Conservation (phyloP, 192 early-diverging fungal species). For the Phycomyces blakesleeanus region DNA sequence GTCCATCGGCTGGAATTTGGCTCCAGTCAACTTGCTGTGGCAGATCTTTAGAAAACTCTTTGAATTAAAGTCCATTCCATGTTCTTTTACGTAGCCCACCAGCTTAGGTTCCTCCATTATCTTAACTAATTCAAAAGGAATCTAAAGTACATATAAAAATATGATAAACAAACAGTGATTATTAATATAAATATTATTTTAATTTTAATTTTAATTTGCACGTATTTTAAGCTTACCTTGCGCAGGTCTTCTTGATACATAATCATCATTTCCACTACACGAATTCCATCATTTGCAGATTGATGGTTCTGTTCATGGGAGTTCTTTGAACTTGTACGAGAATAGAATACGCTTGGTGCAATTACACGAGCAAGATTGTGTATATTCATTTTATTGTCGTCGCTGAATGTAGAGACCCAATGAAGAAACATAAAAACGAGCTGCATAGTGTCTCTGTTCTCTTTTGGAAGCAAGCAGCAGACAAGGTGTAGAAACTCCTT, state of each 20-base stretch:
- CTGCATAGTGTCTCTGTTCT: conserved; percentile 88
- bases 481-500: conserved; percentile 75
- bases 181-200: too few species aligned
- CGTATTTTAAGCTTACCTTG: not conserved
- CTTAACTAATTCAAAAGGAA: too few species aligned
- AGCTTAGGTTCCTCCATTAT: too few species aligned
- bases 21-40: too few species aligned
- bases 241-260: conserved; percentile 12
- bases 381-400: conserved; percentile 89
- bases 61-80: too few species aligned
- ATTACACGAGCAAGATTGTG: conserved; percentile 92
- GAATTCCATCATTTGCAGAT: conserved; percentile 16
- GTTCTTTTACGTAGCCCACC: too few species aligned
- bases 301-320: not conserved
- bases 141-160: too few species aligned
- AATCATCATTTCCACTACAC: conserved; percentile 24
- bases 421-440: conserved; percentile 84
- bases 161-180: too few species aligned
- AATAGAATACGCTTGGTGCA: conserved; percentile 89
- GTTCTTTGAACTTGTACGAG: conserved; percentile 57
- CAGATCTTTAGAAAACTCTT: too few species aligned
- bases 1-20: too few species aligned
- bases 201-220: too few species aligned
- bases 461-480: conserved; percentile 81
- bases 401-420: conserved; percentile 76